Evolutionary conservation across 176 grass and related monocot genomes (phyloP).

Genomic region (Triticum timopheevii): DNA sequence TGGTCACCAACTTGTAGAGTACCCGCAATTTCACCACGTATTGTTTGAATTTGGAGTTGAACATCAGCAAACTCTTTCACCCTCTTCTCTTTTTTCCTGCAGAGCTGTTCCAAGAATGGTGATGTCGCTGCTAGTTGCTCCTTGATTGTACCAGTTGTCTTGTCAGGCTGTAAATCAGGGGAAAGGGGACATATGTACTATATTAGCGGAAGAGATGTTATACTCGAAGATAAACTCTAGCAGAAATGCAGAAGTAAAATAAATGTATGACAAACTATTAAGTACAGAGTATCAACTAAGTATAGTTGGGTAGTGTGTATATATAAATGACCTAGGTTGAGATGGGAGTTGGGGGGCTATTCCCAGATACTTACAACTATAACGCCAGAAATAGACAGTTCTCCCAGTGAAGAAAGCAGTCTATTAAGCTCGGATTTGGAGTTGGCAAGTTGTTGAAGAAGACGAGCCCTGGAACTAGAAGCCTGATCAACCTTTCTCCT

Average conservation of each 20-base stretch:
- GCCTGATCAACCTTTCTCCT: slow-evolving; percentile 91
- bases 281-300: background rate
- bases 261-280: background rate
- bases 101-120: slow-evolving; percentile 68
- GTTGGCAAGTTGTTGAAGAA: slow-evolving; percentile 75
- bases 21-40: slow-evolving; percentile 71
- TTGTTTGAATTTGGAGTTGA: slow-evolving; percentile 71
- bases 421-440: slow-evolving; percentile 67
- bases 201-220: background rate
- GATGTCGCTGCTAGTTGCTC: slow-evolving; percentile 75
- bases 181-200: slow-evolving; percentile 13
- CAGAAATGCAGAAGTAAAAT: background rate
- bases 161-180: slow-evolving; percentile 60
- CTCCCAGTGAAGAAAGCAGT: slow-evolving; percentile 75
- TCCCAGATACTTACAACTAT: slow-evolving; percentile 50
- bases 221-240: background rate
- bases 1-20: slow-evolving; percentile 45
- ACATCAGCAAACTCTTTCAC: slow-evolving; percentile 75
- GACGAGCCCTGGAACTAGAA: slow-evolving; percentile 56
- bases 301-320: background rate
- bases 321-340: background rate
- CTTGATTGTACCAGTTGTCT: slow-evolving; percentile 87
- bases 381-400: slow-evolving; percentile 65
- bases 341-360: background rate
- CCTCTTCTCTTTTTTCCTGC: slow-evolving; percentile 71